phyloP scores from a whole-genome alignment of 495 filamentous ascomycete genomes.

The Extremus antarcticus region DNA sequence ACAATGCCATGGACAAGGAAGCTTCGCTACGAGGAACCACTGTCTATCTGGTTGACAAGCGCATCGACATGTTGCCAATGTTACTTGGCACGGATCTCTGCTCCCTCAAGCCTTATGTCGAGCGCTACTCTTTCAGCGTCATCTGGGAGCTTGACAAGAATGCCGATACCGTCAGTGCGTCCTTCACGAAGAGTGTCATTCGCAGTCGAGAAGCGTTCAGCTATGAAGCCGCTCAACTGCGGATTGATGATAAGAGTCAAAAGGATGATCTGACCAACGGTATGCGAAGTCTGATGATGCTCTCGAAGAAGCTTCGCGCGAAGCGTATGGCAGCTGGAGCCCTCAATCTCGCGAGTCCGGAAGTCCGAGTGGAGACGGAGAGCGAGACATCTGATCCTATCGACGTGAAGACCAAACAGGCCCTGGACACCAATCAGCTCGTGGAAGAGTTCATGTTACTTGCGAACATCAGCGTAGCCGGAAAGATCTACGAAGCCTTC shows the following conservation, averaged over 20 bases:
- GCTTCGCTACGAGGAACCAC: constrained; percentile 89
- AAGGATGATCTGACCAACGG: constrained; percentile 80
- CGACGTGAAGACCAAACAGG: constrained; percentile 87
- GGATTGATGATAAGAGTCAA: constrained; percentile 78
- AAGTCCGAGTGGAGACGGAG: constrained; percentile 87
- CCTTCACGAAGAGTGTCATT: constrained; percentile 96
- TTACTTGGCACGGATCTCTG: constrained; percentile 92
- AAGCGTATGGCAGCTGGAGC: constrained; percentile 95
- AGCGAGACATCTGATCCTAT: constrained; percentile 92
- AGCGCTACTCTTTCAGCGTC: constrained; percentile 91
- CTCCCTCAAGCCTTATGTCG: constrained; percentile 93
- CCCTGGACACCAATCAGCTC: constrained; percentile 91
- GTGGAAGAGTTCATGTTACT: constrained; percentile 99
- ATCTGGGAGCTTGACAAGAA: constrained; percentile 84
- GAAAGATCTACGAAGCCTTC: constrained; percentile 77
- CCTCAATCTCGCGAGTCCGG: constrained; percentile 85
- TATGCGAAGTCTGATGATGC: constrained; percentile 75
- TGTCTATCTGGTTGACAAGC: constrained; percentile 95
- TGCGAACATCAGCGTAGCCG: constrained; percentile 87
- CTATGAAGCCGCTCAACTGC: constrained; percentile 88
- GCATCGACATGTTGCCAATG: constrained; percentile 97
- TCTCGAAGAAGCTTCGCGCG: constrained; percentile 89
- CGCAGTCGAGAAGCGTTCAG: constrained; percentile 95
- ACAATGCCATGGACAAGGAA: constrained; percentile 93
- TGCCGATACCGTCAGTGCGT: constrained; percentile 67